phyloP scores from a whole-genome alignment of 768 basidiomycete genomes.

The Macrolepiota albuminosa region DNA sequence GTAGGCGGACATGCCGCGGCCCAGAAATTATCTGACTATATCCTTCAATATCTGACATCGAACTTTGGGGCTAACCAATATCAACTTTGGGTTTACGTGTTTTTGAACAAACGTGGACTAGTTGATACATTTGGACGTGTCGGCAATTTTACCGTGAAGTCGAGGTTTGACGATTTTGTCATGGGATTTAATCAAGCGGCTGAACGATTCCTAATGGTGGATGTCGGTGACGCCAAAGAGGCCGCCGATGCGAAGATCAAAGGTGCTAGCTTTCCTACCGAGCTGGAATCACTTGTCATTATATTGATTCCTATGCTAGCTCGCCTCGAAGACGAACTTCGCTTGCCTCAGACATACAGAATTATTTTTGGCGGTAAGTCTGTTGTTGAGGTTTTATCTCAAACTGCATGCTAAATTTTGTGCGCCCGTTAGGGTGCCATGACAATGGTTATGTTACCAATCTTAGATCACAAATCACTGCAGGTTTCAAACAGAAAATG shows the following conservation, averaged over 20 bases:
- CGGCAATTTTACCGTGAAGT: slow-evolving; percentile 29
- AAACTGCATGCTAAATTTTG: background rate
- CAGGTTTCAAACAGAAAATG: slow-evolving; percentile 60
- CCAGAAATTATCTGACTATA: slow-evolving; percentile 37
- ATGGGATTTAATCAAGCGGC: slow-evolving; percentile 68
- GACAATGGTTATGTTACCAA: slow-evolving; percentile 67
- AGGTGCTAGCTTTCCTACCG: slow-evolving; percentile 32
- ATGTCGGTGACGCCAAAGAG: slow-evolving; percentile 69
- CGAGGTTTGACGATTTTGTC: slow-evolving; percentile 58
- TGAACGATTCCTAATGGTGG: slow-evolving; percentile 63
- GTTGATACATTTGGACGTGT: slow-evolving; percentile 43
- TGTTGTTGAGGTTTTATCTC: background rate
- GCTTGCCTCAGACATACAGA: slow-evolving; percentile 58
- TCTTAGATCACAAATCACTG: slow-evolving; percentile 60
- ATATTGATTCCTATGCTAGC: slow-evolving; percentile 22
- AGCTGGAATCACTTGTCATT: background rate
- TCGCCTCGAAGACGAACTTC: slow-evolving; percentile 57
- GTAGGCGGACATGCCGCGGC: slow-evolving; percentile 57
- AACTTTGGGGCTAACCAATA: slow-evolving; percentile 34
- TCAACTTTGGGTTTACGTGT: slow-evolving; percentile 60
- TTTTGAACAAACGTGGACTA: slow-evolving; percentile 60
- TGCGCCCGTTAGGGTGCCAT: slow-evolving; percentile 48
- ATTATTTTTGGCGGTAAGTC: slow-evolving; percentile 61
- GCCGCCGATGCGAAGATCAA: slow-evolving; percentile 74
- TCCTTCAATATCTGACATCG: slow-evolving; percentile 29